Conservation (phyloP, 164 flowering plant species). For the Brasenia schreberi region DNA sequence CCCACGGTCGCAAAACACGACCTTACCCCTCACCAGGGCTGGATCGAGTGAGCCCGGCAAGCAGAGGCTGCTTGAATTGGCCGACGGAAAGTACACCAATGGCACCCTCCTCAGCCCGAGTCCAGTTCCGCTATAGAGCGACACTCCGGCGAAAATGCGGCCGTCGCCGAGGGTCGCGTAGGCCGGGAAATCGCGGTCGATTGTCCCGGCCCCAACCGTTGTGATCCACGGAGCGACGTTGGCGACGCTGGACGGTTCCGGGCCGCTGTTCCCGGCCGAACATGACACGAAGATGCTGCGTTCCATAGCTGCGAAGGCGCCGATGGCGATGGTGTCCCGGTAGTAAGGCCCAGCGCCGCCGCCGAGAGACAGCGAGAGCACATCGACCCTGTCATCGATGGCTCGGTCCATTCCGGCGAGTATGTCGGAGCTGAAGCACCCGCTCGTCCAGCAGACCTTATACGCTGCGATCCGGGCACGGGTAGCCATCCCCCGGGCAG, state of each 20-base stretch:
- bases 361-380: conserved; percentile 72
- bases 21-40: conserved; percentile 53
- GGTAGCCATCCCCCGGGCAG: conserved; percentile 80
- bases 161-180: conserved; percentile 50
- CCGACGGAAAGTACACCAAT: conserved; percentile 18
- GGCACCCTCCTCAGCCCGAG: conserved; percentile 9
- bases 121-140: conserved; percentile 48
- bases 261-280: conserved; percentile 87
- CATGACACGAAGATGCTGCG: conserved; percentile 67
- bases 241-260: conserved; percentile 28
- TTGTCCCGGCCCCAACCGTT: conserved; percentile 77
- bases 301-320: conserved; percentile 52
- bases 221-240: conserved; percentile 94
- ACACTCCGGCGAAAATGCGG: conserved; percentile 42
- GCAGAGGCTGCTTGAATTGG: conserved; percentile 33
- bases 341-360: conserved; percentile 42
- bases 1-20: conserved; percentile 78
- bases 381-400: conserved; percentile 58
- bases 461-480: conserved; percentile 63
- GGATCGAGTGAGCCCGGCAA: conserved; percentile 37
- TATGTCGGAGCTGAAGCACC: conserved; percentile 67
- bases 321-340: conserved; percentile 54
- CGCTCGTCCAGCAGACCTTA: conserved; percentile 81
- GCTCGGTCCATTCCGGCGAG: conserved; percentile 65
- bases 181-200: conserved; percentile 88